These are phyloP conservation scores for Aspergillus ellipticus DNA, from an alignment of 495 filamentous ascomycete genomes.

Conservation along the genomic window DNA sequence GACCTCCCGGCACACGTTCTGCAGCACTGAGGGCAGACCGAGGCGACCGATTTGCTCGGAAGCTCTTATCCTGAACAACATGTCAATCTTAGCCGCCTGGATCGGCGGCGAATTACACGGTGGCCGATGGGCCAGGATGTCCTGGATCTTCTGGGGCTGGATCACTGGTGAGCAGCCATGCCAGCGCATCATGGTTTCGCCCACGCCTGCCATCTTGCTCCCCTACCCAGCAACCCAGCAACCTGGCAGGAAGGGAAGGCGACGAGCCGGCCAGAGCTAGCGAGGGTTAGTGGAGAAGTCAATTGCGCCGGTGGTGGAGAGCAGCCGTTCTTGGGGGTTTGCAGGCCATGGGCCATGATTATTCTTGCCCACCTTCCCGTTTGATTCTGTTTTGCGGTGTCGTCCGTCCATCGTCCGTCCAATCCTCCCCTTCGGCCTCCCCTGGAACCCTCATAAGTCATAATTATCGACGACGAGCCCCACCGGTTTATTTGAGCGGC, in stretches of 20 bases:
- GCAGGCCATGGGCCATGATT: too few species aligned
- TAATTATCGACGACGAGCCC: slow-evolving; percentile 9
- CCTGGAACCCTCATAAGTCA: slow-evolving; percentile 9
- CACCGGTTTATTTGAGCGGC: slow-evolving; percentile 25
- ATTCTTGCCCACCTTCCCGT: too few species aligned
- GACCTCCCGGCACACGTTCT: slow-evolving; percentile 8
- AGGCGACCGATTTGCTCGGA: slow-evolving; percentile 15
- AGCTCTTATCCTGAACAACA: slow-evolving; percentile 19
- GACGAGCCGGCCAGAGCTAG: slow-evolving; percentile 22
- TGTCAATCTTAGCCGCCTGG: slow-evolving; percentile 29
- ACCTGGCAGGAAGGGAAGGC: too few species aligned
- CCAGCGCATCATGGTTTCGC: slow-evolving; percentile 76
- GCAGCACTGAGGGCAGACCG: slow-evolving; percentile 14
- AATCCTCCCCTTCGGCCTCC: slow-evolving; percentile 3
- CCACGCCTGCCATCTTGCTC: slow-evolving; percentile 7
- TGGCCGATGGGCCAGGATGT: slow-evolving; percentile 52
- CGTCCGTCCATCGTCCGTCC: too few species aligned
- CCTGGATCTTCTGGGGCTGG: slow-evolving; percentile 47
- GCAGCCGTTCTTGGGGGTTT: too few species aligned
- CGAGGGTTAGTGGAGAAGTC: slow-evolving; percentile 18
- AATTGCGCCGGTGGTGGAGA: too few species aligned
- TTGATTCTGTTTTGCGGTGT: too few species aligned
- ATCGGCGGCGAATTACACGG: slow-evolving; percentile 33
- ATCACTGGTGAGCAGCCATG: slow-evolving; percentile 76
- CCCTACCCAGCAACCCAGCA: slow-evolving; percentile 18